A percentile compares a stretch with the other conserved stretches of the same genome.
Conservation (phyloP, 2,329 filamentous ascomycete species). For the Trichoderma atrobrunneum region DNA sequence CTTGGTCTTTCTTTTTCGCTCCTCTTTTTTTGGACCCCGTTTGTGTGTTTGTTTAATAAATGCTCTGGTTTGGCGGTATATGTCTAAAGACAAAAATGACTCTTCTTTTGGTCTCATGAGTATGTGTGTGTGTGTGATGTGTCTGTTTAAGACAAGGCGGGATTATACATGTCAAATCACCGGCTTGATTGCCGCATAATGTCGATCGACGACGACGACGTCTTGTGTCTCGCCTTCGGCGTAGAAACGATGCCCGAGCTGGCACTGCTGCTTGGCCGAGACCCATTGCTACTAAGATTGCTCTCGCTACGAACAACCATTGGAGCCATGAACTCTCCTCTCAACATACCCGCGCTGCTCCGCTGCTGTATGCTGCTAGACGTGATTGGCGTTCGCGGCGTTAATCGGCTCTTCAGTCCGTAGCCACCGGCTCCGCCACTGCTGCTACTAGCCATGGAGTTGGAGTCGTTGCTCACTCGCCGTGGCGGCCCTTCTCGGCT, state of each 20-base stretch:
- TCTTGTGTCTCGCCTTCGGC: constrained; percentile 11
- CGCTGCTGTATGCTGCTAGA: constrained; percentile 26
- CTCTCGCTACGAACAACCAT: constrained; percentile 40
- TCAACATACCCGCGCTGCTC: constrained; percentile 22
- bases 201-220: constrained; percentile 11
- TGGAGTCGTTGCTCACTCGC: constrained; percentile 41
- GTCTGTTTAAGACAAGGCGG: not conserved
- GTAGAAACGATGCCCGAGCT: not conserved
- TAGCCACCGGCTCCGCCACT: constrained; percentile 1
- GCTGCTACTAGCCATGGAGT: constrained; percentile 26
- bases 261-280: constrained; percentile 23
- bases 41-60: not conserved
- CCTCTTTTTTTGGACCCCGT: not conserved
- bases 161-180: not conserved
- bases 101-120: not conserved
- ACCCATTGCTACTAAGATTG: constrained; percentile 30
- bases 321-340: constrained; percentile 25
- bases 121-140: not conserved
- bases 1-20: not conserved
- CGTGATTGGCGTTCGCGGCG: constrained; percentile 38
- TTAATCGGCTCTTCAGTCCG: constrained; percentile 36
- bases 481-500: constrained; percentile 43
- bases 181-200: constrained; percentile 12
- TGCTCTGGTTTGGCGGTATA: not conserved
- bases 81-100: not conserved